phyloP scores from a whole-genome alignment of 2,329 filamentous ascomycete genomes.

The Cyphellophora attinorum region DNA sequence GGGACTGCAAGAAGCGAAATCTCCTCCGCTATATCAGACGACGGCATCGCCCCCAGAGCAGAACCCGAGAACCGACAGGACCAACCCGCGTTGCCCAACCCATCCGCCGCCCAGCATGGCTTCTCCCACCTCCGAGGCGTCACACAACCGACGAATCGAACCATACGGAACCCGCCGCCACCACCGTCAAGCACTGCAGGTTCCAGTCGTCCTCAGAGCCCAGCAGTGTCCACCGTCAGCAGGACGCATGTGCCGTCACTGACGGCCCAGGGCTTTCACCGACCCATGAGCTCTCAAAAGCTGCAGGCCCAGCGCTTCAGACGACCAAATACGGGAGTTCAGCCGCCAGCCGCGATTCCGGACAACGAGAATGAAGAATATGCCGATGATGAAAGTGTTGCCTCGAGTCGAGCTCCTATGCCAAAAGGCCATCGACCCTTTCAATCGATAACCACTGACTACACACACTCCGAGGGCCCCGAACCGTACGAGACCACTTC shows the following conservation, averaged over 20 bases:
- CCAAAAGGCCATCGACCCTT: slow-evolving; percentile 40
- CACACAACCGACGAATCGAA: slow-evolving; percentile 15
- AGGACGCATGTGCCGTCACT: slow-evolving; percentile 84
- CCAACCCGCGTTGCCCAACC: slow-evolving; percentile 13
- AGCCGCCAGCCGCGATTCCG: slow-evolving; percentile 20
- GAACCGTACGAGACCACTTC: slow-evolving; percentile 38
- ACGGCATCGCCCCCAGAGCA: slow-evolving; percentile 17
- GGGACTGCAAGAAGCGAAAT: slow-evolving; percentile 19
- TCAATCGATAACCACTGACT: slow-evolving; percentile 72
- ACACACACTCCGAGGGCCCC: slow-evolving; percentile 62
- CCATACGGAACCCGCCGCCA: slow-evolving; percentile 11
- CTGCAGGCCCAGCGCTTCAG: slow-evolving; percentile 78
- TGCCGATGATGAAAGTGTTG: slow-evolving; percentile 48
- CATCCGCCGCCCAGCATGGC: slow-evolving; percentile 14
- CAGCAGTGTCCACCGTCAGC: slow-evolving; percentile 56
- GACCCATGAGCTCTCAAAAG: slow-evolving; percentile 92
- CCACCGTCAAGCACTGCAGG: slow-evolving; percentile 33
- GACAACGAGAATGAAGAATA: slow-evolving; percentile 36
- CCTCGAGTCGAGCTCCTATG: slow-evolving; percentile 39
- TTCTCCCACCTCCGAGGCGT: slow-evolving; percentile 16
- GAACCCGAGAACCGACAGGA: slow-evolving; percentile 8
- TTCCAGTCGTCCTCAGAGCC: slow-evolving; percentile 40
- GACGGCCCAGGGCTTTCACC: slow-evolving; percentile 84
- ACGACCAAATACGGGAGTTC: slow-evolving; percentile 31
- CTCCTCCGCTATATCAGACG: slow-evolving; percentile 20